Conservation (phyloP, 2,329 filamentous ascomycete species). For the Curvularia hawaiiensis region DNA sequence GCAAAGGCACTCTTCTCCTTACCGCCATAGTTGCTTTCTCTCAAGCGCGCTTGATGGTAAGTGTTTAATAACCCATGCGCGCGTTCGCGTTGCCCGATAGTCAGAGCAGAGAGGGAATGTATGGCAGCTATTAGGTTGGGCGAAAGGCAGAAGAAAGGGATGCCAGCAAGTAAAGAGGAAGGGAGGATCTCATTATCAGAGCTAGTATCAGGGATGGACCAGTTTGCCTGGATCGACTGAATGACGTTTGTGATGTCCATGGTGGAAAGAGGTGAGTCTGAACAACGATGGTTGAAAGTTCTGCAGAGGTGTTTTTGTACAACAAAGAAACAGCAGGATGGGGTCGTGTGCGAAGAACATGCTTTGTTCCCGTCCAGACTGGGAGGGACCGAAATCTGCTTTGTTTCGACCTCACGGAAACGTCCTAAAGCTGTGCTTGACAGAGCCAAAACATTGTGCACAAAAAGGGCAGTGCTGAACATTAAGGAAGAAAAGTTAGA, state of each 20-base stretch:
- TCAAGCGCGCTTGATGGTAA: constrained; percentile 17
- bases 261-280: neutral
- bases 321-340: neutral
- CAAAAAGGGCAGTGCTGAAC: neutral
- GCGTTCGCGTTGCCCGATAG: constrained; percentile 15
- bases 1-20: neutral
- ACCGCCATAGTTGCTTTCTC: constrained; percentile 3
- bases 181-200: neutral
- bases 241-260: neutral
- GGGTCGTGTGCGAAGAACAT: neutral
- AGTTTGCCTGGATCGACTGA: constrained; percentile 10
- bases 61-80: constrained; percentile 20
- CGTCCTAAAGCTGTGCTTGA: neutral
- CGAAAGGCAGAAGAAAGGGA: neutral
- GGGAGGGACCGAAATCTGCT: neutral
- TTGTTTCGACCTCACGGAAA: neutral
- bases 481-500: neutral
- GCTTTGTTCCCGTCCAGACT: neutral
- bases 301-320: neutral
- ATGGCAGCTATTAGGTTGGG: constrained; percentile 8
- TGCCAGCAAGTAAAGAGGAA: neutral
- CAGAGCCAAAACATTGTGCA: neutral
- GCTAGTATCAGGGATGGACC: neutral
- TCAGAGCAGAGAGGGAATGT: constrained; percentile 13
- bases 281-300: neutral